phyloP scores from a whole-genome alignment of 2,329 filamentous ascomycete genomes.

The Cyclaneusma minus region DNA sequence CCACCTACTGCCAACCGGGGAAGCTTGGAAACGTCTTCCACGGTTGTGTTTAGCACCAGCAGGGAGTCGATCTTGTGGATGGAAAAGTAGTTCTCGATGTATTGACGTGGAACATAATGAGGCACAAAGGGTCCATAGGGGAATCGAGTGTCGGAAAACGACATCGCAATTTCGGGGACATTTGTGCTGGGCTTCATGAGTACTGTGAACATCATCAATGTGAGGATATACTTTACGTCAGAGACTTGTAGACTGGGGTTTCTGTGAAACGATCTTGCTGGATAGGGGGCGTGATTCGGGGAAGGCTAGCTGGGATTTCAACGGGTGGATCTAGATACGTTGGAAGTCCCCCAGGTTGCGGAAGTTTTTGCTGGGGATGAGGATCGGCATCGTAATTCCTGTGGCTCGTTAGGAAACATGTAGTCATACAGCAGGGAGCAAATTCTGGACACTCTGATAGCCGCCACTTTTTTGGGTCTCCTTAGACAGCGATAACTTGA shows the following conservation, averaged over 20 bases:
- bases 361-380: constrained; percentile 17
- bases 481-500: no score
- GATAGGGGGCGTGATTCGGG: constrained; percentile 23
- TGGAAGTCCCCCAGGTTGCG: constrained; percentile 28
- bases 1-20: constrained; percentile 4
- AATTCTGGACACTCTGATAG: constrained; percentile 25
- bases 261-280: constrained; percentile 27
- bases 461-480: no score
- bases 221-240: constrained; percentile 27
- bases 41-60: constrained; percentile 32
- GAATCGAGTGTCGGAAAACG: constrained; percentile 35
- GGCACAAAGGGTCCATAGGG: constrained; percentile 40
- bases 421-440: not conserved
- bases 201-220: not conserved
- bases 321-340: constrained; percentile 29
- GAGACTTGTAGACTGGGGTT: constrained; percentile 33
- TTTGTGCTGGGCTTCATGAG: constrained; percentile 27
- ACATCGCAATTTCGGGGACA: constrained; percentile 39
- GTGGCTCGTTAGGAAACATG: not conserved
- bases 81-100: constrained; percentile 39
- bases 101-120: constrained; percentile 37
- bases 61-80: constrained; percentile 28
- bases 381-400: constrained; percentile 37
- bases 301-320: constrained; percentile 26
- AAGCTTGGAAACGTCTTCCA: constrained; percentile 29